Conservation (phyloP, 164 flowering plant species). For the Chimonanthus praecox region DNA sequence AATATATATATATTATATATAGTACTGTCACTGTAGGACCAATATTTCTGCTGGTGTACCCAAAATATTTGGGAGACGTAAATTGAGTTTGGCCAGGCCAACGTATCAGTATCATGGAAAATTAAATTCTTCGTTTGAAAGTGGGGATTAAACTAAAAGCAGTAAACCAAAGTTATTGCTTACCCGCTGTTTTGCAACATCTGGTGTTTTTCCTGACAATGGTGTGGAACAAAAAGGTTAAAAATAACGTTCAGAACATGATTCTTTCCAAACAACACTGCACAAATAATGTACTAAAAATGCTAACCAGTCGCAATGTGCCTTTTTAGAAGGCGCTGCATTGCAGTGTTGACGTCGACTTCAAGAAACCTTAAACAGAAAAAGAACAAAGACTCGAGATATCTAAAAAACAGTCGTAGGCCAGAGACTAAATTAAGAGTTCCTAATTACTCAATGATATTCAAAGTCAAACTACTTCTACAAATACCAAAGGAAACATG, state of each 20-base stretch:
- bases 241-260: background rate
- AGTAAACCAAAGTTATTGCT: conserved; percentile 7
- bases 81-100: too few species aligned
- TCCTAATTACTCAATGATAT: background rate
- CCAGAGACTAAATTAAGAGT: background rate
- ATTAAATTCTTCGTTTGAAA: too few species aligned
- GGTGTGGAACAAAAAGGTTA: background rate
- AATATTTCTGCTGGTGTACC: too few species aligned
- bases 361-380: conserved; percentile 65
- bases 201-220: conserved; percentile 58
- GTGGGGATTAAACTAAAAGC: background rate
- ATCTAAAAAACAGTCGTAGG: background rate
- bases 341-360: conserved; percentile 65
- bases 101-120: too few species aligned
- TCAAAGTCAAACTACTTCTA: background rate
- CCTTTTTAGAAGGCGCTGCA: conserved; percentile 70
- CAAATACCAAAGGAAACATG: background rate
- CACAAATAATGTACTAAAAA: background rate
- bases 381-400: background rate
- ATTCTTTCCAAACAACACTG: background rate
- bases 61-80: too few species aligned
- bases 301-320: conserved; percentile 64
- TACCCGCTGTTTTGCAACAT: conserved; percentile 90
- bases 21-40: too few species aligned
- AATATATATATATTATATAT: too few species aligned